Base-by-base conservation (phyloP, 768 basidiomycete genomes). In the Pholiota conissans region DNA sequence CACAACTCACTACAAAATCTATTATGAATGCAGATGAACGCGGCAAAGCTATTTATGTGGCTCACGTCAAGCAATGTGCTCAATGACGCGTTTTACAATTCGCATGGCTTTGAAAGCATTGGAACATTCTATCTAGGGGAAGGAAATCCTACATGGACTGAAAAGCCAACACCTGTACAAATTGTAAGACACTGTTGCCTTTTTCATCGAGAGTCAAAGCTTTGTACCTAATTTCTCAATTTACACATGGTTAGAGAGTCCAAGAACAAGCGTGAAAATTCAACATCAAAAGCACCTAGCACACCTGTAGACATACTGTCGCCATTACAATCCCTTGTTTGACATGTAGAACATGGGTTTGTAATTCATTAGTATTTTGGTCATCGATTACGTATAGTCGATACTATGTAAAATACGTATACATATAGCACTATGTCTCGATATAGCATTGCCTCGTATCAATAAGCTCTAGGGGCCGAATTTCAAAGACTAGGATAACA, bases 101-200 rank as follows among this genome's bases (percentile, higher is more conserved):
- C 58, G 2, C 66, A 70, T 60, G 69, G 71, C 10, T 73, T 69
- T 46, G 34, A 50, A 29, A 63, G 56, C 3, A 60, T 71, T 4
- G 68, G 60, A 22, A 62, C 65, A 26, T 55, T 66, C 1, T 34
- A 60, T 5, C 35, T 74, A 0, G 74, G 74, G 9, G 68, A 71
- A 9, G 55, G 65, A 2, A 70, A 74, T 53, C 70, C 71, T 22
- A 57, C 59, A 24, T 75, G 74, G 74, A 47, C 64, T 27, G 59
- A 56, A 18, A 53, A 64, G 11, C 69, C 71, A 13, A 64, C 75
- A 4, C 57, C 69, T 13, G 53, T 72, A 13, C 63, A 58, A 37
- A 61, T 75, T 28, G 74, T 74, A 54, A 35, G 71, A 63, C 14
- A 34, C 22, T 57, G 4, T 29, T 42, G 20, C 14, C 29, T 6